phyloP scores from a whole-genome alignment of 805 yeast species.

The Sugiyamaella marilandica region DNA sequence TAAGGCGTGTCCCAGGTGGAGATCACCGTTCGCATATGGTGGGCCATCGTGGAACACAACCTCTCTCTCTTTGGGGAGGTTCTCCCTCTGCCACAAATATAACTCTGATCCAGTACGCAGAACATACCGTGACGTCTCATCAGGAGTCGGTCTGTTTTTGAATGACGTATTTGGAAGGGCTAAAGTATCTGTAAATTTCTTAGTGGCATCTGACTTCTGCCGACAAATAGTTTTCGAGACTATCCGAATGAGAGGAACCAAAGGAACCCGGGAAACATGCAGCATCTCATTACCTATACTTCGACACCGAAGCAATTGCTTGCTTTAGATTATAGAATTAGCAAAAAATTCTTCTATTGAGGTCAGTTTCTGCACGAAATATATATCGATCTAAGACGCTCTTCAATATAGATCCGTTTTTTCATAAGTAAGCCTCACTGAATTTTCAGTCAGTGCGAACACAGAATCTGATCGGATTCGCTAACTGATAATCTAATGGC shows the following conservation, averaged over 20 bases:
- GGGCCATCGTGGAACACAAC: slow-evolving; percentile 91
- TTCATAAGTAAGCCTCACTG: background rate
- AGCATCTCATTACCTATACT: too few relatives aligned
- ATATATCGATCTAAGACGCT: too few relatives aligned
- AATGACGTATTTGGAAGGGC: slow-evolving; percentile 18
- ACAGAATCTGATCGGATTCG: too few relatives aligned
- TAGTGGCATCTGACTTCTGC: background rate
- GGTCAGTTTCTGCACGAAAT: too few relatives aligned
- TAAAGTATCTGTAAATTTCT: slow-evolving; percentile 20
- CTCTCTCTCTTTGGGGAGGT: slow-evolving; percentile 31
- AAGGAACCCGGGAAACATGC: too few relatives aligned
- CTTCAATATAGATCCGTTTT: too few relatives aligned
- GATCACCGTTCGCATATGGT: slow-evolving; percentile 94
- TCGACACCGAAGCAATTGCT: too few relatives aligned
- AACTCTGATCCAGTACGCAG: slow-evolving; percentile 38
- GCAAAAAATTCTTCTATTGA: too few relatives aligned
- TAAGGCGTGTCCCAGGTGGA: slow-evolving; percentile 88
- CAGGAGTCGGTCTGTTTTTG: slow-evolving; percentile 12
- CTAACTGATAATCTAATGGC: too few relatives aligned
- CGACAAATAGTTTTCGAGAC: too few relatives aligned
- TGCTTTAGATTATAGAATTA: too few relatives aligned
- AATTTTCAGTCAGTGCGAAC: background rate
- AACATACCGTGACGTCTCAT: slow-evolving; percentile 7
- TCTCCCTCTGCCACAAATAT: slow-evolving; percentile 56
- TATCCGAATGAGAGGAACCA: too few relatives aligned